Evolutionary conservation across 345 rosid genomes (phyloP), one percentile per base, ranked within the genome.

Genomic region (Raphanus sativus): DNA sequence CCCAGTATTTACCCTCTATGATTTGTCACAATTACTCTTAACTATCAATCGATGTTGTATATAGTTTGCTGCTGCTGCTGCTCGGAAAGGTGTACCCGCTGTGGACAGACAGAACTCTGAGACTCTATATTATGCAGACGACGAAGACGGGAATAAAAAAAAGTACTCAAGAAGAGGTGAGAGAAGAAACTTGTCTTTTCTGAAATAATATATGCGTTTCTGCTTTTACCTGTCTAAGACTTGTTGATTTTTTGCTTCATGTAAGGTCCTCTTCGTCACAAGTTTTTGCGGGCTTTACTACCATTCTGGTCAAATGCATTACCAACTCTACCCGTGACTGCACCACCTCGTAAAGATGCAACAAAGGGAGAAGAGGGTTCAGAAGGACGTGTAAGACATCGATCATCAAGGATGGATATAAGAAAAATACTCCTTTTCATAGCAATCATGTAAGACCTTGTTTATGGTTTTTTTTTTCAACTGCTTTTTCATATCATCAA

Each of bases 291-390:
- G 72, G 92, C 97, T 42, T 82, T 96, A 87, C 87, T 96, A 76
- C 98, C 99, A 15, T 96, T 96, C 84, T 96, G 99, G 98, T 93
- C 98, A 77, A 93, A 87, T 87, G 86, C 99, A 78, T 85, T 96
- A 71, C 99, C 99, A 65, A 90, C 94, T 30, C 84, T 96, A 73
- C 99, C 99, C 2, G 99, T 96, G 70, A 93, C 92, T 67, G 99
- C 94, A 69, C 99, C 99, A 75, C 77, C 90, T 17, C 97, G 93
- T 25, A 96, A 87, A 73, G 97, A 91, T 72, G 77, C 86, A 67
- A 54, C 86, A 77, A 87, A 87, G 62, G 85, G 77, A 65, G 94
- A 90, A 72, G 97, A 89, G 76, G 79, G 69, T 74, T 21, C 85
- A 64, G 99, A 93, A 74, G 89, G 85, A 21, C 96, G 92, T 61